Conservation (phyloP, 768 basidiomycete species). For the Kwoniella sp. region DNA sequence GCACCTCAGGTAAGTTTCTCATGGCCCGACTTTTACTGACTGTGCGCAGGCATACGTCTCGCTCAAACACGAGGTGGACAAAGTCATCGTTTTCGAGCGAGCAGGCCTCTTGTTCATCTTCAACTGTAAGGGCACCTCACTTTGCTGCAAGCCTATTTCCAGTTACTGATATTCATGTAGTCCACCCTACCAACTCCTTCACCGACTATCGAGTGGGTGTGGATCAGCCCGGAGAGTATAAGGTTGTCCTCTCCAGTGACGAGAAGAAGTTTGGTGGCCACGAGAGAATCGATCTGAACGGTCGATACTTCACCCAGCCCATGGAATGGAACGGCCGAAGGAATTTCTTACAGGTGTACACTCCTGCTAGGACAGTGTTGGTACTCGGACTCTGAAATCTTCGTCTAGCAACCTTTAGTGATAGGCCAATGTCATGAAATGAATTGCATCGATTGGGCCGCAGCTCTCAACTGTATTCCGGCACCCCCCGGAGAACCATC, state of each 20-base stretch:
- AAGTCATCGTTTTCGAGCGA: slow-evolving; percentile 89
- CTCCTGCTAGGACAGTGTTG: slow-evolving; percentile 39
- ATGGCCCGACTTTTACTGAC: not conserved
- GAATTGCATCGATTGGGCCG: too few species aligned
- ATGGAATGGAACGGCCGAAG: slow-evolving; percentile 88
- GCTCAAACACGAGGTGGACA: slow-evolving; percentile 87
- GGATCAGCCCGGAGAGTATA: slow-evolving; percentile 78
- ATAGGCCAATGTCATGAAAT: too few species aligned
- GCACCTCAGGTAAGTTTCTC: slow-evolving; percentile 64
- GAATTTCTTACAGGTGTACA: slow-evolving; percentile 62
- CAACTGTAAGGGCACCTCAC: slow-evolving; percentile 58
- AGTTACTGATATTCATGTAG: slow-evolving; percentile 9
- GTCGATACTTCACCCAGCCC: slow-evolving; percentile 72
- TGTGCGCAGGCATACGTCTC: slow-evolving; percentile 74
- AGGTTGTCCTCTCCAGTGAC: slow-evolving; percentile 73
- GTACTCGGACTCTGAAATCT: slow-evolving; percentile 33
- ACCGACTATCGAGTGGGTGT: slow-evolving; percentile 91
- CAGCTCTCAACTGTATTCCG: too few species aligned
- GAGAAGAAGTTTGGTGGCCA: slow-evolving; percentile 87
- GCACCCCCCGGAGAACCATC: too few species aligned
- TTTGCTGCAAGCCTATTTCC: not conserved
- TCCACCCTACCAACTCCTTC: slow-evolving; percentile 85
- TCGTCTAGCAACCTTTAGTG: too few species aligned
- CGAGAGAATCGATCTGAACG: slow-evolving; percentile 64
- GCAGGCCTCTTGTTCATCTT: slow-evolving; percentile 91